A percentile compares a stretch with the other conserved stretches of the same genome.
Evolutionary conservation across 192 early-diverging fungal genomes (phyloP).

Genomic region (Chytriomyces confervae): DNA sequence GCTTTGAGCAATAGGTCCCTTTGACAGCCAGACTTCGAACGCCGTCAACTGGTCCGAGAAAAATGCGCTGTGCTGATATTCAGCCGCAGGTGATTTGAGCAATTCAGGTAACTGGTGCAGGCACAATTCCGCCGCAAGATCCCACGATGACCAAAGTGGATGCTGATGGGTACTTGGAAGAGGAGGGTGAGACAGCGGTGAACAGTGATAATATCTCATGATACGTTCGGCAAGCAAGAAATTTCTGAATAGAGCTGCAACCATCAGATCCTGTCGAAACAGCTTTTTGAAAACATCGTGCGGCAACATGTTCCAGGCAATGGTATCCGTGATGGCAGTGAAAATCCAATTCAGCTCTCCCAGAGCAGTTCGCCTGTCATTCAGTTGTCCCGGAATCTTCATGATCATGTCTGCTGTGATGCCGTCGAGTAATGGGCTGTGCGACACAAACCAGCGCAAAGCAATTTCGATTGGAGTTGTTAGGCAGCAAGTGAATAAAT

Average conservation of each 20-base stretch:
- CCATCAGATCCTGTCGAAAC: slow-evolving; percentile 93
- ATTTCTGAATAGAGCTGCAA: slow-evolving; percentile 91
- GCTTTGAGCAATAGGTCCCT: slow-evolving; percentile 73
- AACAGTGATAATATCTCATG: slow-evolving; percentile 92
- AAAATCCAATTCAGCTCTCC: slow-evolving; percentile 99
- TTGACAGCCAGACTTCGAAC: slow-evolving; percentile 94
- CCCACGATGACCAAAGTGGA: slow-evolving; percentile 95
- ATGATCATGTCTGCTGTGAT: slow-evolving; percentile 88
- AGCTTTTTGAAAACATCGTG: slow-evolving; percentile 88
- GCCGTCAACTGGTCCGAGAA: slow-evolving; percentile 97
- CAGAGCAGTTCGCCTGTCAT: slow-evolving; percentile 90
- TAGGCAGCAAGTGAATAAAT: slow-evolving; percentile 94
- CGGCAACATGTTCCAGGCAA: slow-evolving; percentile 93
- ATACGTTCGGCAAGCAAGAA: slow-evolving; percentile 94
- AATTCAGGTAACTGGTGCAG: slow-evolving; percentile 87
- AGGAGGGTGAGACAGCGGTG: slow-evolving; percentile 83
- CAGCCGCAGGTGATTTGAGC: slow-evolving; percentile 51
- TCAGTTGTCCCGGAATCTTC: slow-evolving; percentile 82
- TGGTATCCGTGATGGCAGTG: slow-evolving; percentile 97
- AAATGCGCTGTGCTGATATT: slow-evolving; percentile 84
- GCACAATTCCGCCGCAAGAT: slow-evolving; percentile 92
- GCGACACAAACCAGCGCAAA: slow-evolving; percentile 86
- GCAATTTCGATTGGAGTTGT: slow-evolving; percentile 96
- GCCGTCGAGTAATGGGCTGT: slow-evolving; percentile 75
- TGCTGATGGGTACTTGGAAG: slow-evolving; percentile 92